Evolutionary conservation across 1,284 basidiomycete species (phyloP), one percentile per base, ranked within the genome.

Genomic region (Cryptococcus amylolentus): DNA sequence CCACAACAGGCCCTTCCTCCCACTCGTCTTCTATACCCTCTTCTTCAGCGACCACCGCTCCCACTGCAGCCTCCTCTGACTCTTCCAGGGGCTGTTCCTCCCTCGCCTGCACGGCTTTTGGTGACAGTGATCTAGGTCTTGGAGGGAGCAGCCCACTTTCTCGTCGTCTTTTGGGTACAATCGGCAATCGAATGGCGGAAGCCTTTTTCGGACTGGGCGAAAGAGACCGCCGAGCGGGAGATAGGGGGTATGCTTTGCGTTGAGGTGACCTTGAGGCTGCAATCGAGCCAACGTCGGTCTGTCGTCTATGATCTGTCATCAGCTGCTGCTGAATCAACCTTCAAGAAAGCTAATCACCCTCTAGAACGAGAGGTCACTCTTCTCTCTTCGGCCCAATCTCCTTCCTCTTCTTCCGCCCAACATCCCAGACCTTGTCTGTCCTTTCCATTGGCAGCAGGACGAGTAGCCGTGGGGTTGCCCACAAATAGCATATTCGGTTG

Each of bases 121-220:
- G 58, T 14, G 58, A 50, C 18, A 51, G 42, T 38, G 57, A 56
- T 44, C 48, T 42, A 4, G 53, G 49, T 49, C 50, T 26, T 8
- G 64, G 57, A 2, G 56, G 16, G 7, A 65, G 46, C 18, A 68
- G 54, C 1, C 64, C 66, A 40, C 68, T 67, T 47, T 70, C 65
- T 18, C 67, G 54, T 45, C 66, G 41, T 41, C 57, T 49, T 46
- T 52, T 55, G 10, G 16, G 10, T 10, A 18, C 10, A 13, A 40
- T 53, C 53, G 40, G 49, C 38, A 48, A 57, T 59, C 45, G 52
- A 16, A 38, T 38, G 41, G 46, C 16, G 31, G 31, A 13, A 39
- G 42, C 14, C 48, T 58, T 58, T 27, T 51, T 53, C 12, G 61
- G 55, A 41, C 57, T 60, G 3, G 62, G 54, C 1, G 62, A 57